phyloP scores from a whole-genome alignment of 2,329 filamentous ascomycete genomes.

The Golovinomyces cichoracearum region DNA sequence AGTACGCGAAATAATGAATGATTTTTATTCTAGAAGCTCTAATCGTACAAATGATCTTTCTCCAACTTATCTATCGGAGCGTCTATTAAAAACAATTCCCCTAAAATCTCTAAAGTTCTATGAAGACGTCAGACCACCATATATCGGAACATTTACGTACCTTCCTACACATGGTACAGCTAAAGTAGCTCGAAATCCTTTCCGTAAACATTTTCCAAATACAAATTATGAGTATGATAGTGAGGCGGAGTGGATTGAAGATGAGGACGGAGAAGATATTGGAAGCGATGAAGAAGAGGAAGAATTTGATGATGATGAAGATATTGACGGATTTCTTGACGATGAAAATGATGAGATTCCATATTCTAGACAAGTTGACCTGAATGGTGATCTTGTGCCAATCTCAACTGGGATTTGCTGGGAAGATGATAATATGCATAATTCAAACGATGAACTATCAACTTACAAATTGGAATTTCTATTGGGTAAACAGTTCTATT shows the following conservation, averaged over 20 bases:
- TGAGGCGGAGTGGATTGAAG: conserved; percentile 59
- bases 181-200: conserved; percentile 27
- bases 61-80: conserved; percentile 1
- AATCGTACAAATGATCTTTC: conserved; percentile 10
- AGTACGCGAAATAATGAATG: conserved; percentile 13
- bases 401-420: conserved; percentile 62
- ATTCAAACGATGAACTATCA: conserved; percentile 24
- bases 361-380: conserved; percentile 26
- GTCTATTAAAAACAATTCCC: conserved; percentile 9
- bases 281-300: conserved; percentile 38
- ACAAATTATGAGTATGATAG: conserved; percentile 67
- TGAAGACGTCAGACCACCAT: conserved; percentile 41
- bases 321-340: conserved; percentile 37
- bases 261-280: conserved; percentile 32
- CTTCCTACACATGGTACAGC: conserved; percentile 20
- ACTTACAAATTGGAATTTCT: conserved; percentile 52
- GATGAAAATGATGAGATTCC: conserved; percentile 39
- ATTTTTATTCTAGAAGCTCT: conserved; percentile 8
- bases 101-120: conserved; percentile 21
- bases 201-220: conserved; percentile 26
- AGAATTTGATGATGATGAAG: conserved; percentile 40
- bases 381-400: conserved; percentile 45
- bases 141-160: conserved; percentile 41
- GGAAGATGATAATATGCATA: conserved; percentile 31
- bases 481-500: conserved; percentile 6